A percentile compares a stretch with the other conserved stretches of the same genome.
phyloP scores from a whole-genome alignment of 495 filamentous ascomycete species.

The Xylaria scruposa region DNA sequence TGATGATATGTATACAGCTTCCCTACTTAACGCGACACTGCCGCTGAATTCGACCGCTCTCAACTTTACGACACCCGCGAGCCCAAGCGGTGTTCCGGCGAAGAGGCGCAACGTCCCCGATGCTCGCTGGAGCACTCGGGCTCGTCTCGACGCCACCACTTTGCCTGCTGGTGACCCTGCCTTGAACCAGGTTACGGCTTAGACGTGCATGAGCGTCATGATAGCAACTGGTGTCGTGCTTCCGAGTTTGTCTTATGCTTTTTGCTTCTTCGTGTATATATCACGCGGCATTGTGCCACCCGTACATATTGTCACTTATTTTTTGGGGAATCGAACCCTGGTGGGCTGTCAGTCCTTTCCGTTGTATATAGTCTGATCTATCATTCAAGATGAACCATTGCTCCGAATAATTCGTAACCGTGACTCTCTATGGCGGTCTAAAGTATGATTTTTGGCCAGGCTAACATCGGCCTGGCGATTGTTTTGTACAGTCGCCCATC shows the following conservation, averaged over 20 bases:
- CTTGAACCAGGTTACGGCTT: conserved; percentile 13
- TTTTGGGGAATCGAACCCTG: neutral
- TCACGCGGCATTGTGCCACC: neutral
- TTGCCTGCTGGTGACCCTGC: conserved; percentile 19
- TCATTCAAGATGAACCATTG: neutral
- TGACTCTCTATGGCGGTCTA: neutral
- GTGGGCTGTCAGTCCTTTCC: neutral
- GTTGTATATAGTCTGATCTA: conserved; percentile 14
- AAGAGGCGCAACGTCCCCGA: conserved; percentile 23
- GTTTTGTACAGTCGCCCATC: neutral
- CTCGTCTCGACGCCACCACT: conserved; percentile 21
- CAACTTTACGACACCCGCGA: conserved; percentile 1
- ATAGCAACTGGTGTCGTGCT: neutral
- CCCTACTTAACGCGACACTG: conserved; percentile 18
- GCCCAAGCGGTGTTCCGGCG: neutral
- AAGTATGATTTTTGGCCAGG: neutral
- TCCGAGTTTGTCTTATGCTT: neutral
- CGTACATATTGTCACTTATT: conserved; percentile 3
- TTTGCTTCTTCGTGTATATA: conserved; percentile 23
- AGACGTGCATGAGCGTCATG: neutral
- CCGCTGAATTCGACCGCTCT: conserved; percentile 17
- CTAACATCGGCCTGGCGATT: neutral
- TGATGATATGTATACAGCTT: conserved; percentile 15
- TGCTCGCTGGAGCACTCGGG: conserved; percentile 20
- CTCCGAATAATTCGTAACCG: neutral